phyloP scores from a whole-genome alignment of 2,329 filamentous ascomycete species.

The Pseudogymnoascus sp. region DNA sequence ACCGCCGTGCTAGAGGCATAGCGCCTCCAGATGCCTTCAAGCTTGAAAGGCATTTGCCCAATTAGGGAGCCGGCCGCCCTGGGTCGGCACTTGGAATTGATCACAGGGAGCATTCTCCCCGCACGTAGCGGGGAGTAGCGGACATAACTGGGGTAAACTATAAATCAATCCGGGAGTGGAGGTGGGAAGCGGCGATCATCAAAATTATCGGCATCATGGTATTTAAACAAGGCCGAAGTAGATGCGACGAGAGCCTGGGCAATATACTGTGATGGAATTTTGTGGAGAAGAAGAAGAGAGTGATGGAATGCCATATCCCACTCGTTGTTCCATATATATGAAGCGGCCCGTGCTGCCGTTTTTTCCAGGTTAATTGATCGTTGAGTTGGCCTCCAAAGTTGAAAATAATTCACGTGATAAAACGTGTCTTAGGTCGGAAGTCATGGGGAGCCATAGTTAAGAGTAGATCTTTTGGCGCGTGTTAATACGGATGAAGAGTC shows the following conservation, averaged over 20 bases:
- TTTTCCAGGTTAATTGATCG: not conserved
- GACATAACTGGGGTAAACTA: not conserved
- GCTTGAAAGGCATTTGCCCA: not conserved
- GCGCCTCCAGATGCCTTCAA: not conserved
- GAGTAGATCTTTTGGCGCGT: not conserved
- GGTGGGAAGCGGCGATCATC: not conserved
- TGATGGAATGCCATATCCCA: not conserved
- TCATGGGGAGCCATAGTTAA: not conserved
- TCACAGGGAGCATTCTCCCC: conserved; percentile 1
- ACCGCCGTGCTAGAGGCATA: not conserved
- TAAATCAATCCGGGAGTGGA: not conserved
- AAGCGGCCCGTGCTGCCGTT: not conserved
- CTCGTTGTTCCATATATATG: not conserved
- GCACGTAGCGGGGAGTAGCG: not conserved
- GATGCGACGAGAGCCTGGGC: not conserved
- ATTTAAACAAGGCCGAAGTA: conserved; percentile 3
- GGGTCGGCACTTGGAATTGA: not conserved
- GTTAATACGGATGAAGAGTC: not conserved
- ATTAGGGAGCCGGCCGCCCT: not conserved
- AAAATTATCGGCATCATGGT: not conserved
- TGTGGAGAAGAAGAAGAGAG: not conserved
- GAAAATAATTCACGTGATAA: not conserved
- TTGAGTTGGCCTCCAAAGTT: not conserved
- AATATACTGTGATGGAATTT: not conserved
- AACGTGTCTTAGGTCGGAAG: not conserved